A percentile compares a stretch with the other conserved stretches of the same genome.
phyloP scores from a whole-genome alignment of 805 yeast genomes.

The Saccharomycopsis sp. region DNA sequence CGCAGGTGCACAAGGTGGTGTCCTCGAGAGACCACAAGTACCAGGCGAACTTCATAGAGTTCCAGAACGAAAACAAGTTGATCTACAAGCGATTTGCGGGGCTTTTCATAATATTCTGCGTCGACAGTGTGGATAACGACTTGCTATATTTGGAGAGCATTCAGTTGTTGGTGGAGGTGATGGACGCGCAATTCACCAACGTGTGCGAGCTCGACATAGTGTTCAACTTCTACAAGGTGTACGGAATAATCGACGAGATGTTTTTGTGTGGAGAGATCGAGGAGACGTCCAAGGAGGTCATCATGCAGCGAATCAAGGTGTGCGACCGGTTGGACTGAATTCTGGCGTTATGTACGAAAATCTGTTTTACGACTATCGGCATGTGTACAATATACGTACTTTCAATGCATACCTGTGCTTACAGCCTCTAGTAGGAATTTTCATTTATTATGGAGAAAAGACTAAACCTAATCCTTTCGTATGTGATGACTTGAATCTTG shows the following conservation, averaged over 20 bases:
- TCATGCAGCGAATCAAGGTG: constrained; percentile 57
- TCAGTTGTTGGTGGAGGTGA: constrained; percentile 81
- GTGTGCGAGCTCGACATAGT: constrained; percentile 93
- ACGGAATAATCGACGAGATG: constrained; percentile 78
- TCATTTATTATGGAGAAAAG: neutral
- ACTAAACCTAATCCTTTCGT: neutral
- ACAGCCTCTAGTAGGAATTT: neutral
- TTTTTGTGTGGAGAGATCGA: constrained; percentile 87
- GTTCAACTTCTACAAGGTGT: constrained; percentile 82
- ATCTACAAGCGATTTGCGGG: constrained; percentile 92
- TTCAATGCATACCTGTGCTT: no score
- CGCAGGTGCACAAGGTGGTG: constrained; percentile 70
- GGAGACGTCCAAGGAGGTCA: constrained; percentile 67
- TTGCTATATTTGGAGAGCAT: constrained; percentile 75
- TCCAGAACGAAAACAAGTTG: constrained; percentile 52
- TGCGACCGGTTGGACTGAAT: constrained; percentile 54
- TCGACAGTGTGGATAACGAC: constrained; percentile 77
- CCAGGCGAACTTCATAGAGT: constrained; percentile 77
- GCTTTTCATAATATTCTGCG: constrained; percentile 75
- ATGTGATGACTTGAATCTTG: neutral
- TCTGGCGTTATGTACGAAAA: neutral
- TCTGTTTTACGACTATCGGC: no score
- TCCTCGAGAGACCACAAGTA: constrained; percentile 78
- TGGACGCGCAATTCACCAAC: constrained; percentile 79
- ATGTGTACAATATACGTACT: no score